Percentiles rank a stretch among this genome's conserved stretches.
Conservation (phyloP, 2,329 filamentous ascomycete species). For the Akanthomyces lecanii region DNA sequence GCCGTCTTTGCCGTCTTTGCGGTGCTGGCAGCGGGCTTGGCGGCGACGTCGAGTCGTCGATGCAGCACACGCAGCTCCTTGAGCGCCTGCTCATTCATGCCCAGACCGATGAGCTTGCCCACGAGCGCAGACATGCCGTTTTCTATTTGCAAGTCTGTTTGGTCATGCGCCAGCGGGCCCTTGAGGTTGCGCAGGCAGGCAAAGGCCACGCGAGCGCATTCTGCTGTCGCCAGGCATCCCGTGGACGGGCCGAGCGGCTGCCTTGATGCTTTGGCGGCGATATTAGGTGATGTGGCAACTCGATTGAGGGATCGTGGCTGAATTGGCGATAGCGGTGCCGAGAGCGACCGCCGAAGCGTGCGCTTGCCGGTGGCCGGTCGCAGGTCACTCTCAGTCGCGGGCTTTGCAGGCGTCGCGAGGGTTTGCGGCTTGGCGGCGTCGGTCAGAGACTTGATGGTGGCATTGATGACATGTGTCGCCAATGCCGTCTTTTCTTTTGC, state of each 20-base stretch:
- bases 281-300: conserved; percentile 49
- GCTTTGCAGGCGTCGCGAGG: conserved; percentile 30
- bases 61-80: conserved; percentile 67
- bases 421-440: conserved; percentile 56
- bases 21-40: conserved; percentile 8
- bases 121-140: conserved; percentile 67
- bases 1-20: conserved; percentile 29
- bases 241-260: conserved; percentile 30
- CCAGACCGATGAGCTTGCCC: conserved; percentile 60
- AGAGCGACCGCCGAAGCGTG: conserved; percentile 50
- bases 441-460: conserved; percentile 62
- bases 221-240: conserved; percentile 54
- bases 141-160: conserved; percentile 66
- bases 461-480: conserved; percentile 70
- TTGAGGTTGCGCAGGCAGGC: conserved; percentile 57
- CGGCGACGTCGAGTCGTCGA: conserved; percentile 48
- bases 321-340: conserved; percentile 57
- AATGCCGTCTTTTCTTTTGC: conserved; percentile 58
- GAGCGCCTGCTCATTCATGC: conserved; percentile 62
- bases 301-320: conserved; percentile 59
- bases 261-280: conserved; percentile 28
- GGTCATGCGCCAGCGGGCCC: conserved; percentile 46
- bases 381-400: conserved; percentile 31
- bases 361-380: conserved; percentile 35
- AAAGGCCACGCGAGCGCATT: conserved; percentile 67